Evolutionary conservation across 2,329 filamentous ascomycete genomes (phyloP), one percentile per base, ranked within the genome.

Genomic region (Aspergillus puulaauensis): DNA sequence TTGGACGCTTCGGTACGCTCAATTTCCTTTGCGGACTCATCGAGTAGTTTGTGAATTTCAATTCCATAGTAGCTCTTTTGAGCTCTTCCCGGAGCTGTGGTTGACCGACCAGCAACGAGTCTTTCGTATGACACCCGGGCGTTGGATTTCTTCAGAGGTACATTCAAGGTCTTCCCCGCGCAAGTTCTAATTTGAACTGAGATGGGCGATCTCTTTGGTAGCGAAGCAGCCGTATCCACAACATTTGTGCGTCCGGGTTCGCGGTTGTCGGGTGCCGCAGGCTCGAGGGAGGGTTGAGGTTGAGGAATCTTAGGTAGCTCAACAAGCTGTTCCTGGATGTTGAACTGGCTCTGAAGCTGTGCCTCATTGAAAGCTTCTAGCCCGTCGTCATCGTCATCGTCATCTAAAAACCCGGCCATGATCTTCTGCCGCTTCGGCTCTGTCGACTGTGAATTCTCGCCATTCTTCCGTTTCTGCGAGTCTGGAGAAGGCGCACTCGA

Each of bases 11-110:
- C 68, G 19, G 67, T 61, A 21, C 75, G 73, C 39, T 79, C 76
- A 9, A 83, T 75, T 61, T 91, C 86, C 19, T 83, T 82, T 53
- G 84, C 79, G 3, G 89, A 89, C 15, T 88, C 83, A 56, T 90
- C 87, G 57, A 98, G 83, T 40, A 99, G 78, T 55, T 86, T 81
- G 73, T 97, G 92, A 35, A 99, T 95, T 47, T 96, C 89, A 63
- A 99, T 89, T 9, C 95, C 95, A 71, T 96, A 99, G 75, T 93
- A 98, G 66, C 87, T 82, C 62, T 80, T 82, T 48, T 79, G 78
- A 17, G 86, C 86, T 65, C 79, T 80, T 17, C 83, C 83, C 33
- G 79, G 73, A n/a, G 72, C 70, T 3, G 76, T 75, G 4, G 70
- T 73, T 8, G 84, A 86, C 14, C 83, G 78, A 50, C 78, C 72